phyloP scores from a whole-genome alignment of 2,329 filamentous ascomycete genomes.

The Chaetomium globosum region DNA sequence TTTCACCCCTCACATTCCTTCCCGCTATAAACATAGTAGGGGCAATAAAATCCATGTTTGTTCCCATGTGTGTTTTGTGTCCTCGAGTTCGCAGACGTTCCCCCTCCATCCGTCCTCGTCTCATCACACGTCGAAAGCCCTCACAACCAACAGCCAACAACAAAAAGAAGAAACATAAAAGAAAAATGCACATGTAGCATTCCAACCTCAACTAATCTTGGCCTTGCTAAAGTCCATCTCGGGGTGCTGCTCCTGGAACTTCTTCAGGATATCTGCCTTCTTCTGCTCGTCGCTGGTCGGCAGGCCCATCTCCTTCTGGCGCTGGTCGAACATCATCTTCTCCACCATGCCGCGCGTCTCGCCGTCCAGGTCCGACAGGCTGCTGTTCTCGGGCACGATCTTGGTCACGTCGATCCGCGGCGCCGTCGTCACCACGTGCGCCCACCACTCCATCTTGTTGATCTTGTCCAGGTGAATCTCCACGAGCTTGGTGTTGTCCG shows the following conservation, averaged over 20 bases:
- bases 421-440: conserved; percentile 82
- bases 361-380: conserved; percentile 88
- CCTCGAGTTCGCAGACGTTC: not conserved
- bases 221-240: conserved; percentile 75
- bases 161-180: not conserved
- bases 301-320: conserved; percentile 89
- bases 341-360: conserved; percentile 97
- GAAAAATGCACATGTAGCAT: not conserved
- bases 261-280: conserved; percentile 88
- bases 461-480: conserved; percentile 90
- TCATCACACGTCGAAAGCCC: too few species aligned
- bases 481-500: conserved; percentile 59
- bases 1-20: conserved; percentile 64
- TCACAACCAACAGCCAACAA: not conserved
- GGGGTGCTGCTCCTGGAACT: conserved; percentile 81
- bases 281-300: conserved; percentile 93
- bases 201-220: conserved; percentile 57
- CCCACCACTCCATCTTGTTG: conserved; percentile 99
- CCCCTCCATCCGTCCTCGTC: not conserved
- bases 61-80: not conserved
- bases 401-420: conserved; percentile 94
- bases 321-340: conserved; percentile 99
- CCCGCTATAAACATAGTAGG: conserved; percentile 15
- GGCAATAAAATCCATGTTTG: conserved; percentile 9
- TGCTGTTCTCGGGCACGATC: conserved; percentile 90